Conservation (phyloP, 352 stramenopile species). For the Globisporangium middletonii region DNA sequence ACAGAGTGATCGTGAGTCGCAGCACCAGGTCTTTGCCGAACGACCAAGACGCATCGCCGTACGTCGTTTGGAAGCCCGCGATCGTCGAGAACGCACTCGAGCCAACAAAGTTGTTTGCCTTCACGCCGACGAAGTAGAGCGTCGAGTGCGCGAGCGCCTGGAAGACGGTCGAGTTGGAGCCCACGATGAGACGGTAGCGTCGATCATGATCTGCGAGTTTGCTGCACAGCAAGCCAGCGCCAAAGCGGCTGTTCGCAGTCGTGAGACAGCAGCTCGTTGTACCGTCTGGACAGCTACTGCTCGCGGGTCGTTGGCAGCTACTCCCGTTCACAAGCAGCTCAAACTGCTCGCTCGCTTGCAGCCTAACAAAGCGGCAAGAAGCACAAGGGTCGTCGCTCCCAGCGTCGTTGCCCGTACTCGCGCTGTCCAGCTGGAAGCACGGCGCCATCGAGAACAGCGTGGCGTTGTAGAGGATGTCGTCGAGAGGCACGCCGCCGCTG, state of each 20-base stretch:
- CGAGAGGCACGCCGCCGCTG: constrained; percentile 25
- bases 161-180: constrained; percentile 34
- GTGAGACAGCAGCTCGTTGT: constrained; percentile 39
- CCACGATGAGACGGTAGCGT: constrained; percentile 18
- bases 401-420: neutral
- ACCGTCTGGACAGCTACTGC: constrained; percentile 27
- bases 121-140: constrained; percentile 46
- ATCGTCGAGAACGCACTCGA: constrained; percentile 24
- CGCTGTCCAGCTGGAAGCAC: constrained; percentile 20
- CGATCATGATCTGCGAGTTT: neutral
- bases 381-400: constrained; percentile 14
- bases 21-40: neutral
- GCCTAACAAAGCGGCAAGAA: constrained; percentile 25
- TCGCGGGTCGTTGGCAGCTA: constrained; percentile 16
- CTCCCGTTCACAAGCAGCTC: constrained; percentile 5
- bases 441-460: constrained; percentile 22
- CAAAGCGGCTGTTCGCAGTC: constrained; percentile 10
- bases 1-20: neutral
- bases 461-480: constrained; percentile 40
- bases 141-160: constrained; percentile 37
- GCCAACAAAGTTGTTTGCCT: constrained; percentile 37
- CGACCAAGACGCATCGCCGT: neutral
- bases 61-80: constrained; percentile 32
- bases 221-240: constrained; percentile 21
- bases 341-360: constrained; percentile 20